Evolutionary conservation across 768 basidiomycete species (phyloP), one percentile per base, ranked within the genome.

Genomic region (Leccinum rimulosum): DNA sequence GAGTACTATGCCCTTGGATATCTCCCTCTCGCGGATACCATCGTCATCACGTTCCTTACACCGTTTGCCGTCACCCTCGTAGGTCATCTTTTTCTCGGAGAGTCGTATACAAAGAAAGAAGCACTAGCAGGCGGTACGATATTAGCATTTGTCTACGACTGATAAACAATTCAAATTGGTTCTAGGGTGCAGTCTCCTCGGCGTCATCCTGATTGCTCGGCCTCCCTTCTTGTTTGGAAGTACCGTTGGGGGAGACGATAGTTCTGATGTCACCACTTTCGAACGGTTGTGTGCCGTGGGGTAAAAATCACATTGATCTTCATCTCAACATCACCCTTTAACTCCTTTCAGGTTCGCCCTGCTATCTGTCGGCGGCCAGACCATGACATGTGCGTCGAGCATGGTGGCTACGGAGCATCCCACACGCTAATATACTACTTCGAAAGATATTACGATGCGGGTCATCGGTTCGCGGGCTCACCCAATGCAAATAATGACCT

Each of bases 181-280:
- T 49, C 19, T 65, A 83, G 83, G 88, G 8, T 79, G 81, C 50
- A 88, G 90, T 70, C 78, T 95, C 33, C 47, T 82, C 9, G 94
- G 93, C 0, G 91, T 93, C 9, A 70, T 95, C 14, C 77, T 94
- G 8, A 92, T 97, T 52, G 90, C 93, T 11, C 79, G 91, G 36
- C 94, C 94, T 0, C 74, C 80, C 1, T 84, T 85, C 54, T 64
- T 97, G 7, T 95, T 97, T 64, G 88, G 87, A 3, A 56, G 61
- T 56, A 52, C 49, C 28, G 19, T 31, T 4, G 31, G 50, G 11
- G 53, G 35, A 15, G 60, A 58, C 19, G 52, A 19, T n/a, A 58
- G 35, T 28, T 25, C 30, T 4, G 59, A 54, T 11, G 54, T 60
- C 10, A 61, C 60, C 64, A 5, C 70, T 64, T 15, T 65, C 54